A percentile compares a stretch with the other conserved stretches of the same genome.
Evolutionary conservation across 164 flowering plant genomes (phyloP).

Genomic region (Stephania japonica): DNA sequence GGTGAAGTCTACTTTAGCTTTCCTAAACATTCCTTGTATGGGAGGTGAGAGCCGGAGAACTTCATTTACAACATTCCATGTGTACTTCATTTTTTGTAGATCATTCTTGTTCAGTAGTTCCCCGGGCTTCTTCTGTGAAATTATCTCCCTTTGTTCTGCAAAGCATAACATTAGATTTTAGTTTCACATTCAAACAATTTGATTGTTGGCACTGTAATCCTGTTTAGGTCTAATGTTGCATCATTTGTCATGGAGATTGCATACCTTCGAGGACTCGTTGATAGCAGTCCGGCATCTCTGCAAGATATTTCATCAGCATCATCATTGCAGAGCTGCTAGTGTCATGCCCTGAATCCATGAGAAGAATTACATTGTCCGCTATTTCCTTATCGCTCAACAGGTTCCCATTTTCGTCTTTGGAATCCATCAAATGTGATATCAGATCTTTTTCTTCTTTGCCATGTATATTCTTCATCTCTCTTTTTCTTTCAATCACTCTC

Average conservation of each 20-base stretch:
- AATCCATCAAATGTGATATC: slow-evolving; percentile 17
- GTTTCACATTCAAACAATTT: not conserved
- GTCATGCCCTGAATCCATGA: slow-evolving; percentile 22
- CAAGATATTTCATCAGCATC: slow-evolving; percentile 20
- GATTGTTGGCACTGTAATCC: not conserved
- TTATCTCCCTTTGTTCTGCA: slow-evolving; percentile 14
- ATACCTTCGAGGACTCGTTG: slow-evolving; percentile 16
- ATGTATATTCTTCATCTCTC: not conserved
- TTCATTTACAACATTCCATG: slow-evolving; percentile 13
- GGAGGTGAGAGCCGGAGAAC: slow-evolving; percentile 16
- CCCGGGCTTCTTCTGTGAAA: slow-evolving; percentile 5
- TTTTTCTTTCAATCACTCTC: slow-evolving; percentile 11
- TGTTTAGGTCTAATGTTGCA: not conserved
- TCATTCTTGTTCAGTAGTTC: slow-evolving; percentile 16
- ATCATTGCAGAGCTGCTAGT: slow-evolving; percentile 18
- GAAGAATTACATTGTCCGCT: slow-evolving; percentile 15
- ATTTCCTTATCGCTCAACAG: slow-evolving; percentile 17
- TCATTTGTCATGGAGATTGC: not conserved
- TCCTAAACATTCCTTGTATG: slow-evolving; percentile 14
- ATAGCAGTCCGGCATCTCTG: slow-evolving; percentile 17
- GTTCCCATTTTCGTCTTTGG: slow-evolving; percentile 12
- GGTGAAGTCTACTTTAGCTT: slow-evolving; percentile 13
- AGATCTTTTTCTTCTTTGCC: slow-evolving; percentile 12
- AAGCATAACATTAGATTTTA: not conserved
- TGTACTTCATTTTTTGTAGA: slow-evolving; percentile 17